Base-by-base conservation (phyloP, 2,329 filamentous ascomycete species). In the Aspergillus ruber region DNA sequence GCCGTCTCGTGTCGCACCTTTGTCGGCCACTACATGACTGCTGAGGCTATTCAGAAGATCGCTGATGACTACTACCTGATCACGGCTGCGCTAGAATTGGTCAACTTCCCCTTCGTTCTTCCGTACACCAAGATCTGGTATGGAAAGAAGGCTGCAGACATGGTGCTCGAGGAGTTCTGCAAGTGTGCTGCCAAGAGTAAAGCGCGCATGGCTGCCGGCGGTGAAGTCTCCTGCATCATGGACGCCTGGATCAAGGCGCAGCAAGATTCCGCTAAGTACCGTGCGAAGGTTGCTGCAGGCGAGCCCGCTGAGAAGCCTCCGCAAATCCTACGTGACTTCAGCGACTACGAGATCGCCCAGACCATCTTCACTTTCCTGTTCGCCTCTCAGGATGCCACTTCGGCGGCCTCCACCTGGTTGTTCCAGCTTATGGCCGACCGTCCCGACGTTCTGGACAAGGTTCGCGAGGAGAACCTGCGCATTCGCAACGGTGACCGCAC, bases 41-140 rank as follows among this genome's bases (percentile, higher is more conserved):
- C 95, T 50, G 86, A 89, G 66, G 83, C 86, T 43, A 84, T 97
- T 62, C 91, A 94, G 80, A 90, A 88, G 76, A 93, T 97, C 55
- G 86, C 91, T 52, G 86, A 95, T 70, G 90, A 97, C 72, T 98
- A 95, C 75, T 97, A 95, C 72, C 81, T 91, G 55, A 95, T 97
- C 66, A 97, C 93, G 12, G 91, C 87, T 49, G 93, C 93, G 18
- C 81, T 97, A 57, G 93, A 98, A 71, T 81, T 97, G 42, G 93
- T 98, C 77, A 97, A 97, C 77, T 95, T 97, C 76, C 91, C 93
- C 50, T 86, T 97, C 72, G 96, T 97, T 66, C 72, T 97, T 36
- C 91, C 91, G 35, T 97, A 82, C 77, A 96, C 90, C 66, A 91
- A 90, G 76, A 90, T 90, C 4, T 97, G 90, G 90, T 94, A 95